A percentile compares a stretch with the other conserved stretches of the same genome.
Evolutionary conservation across 108 stramenopile genomes (phyloP).

Genomic region (Conticribra guillardii): DNA sequence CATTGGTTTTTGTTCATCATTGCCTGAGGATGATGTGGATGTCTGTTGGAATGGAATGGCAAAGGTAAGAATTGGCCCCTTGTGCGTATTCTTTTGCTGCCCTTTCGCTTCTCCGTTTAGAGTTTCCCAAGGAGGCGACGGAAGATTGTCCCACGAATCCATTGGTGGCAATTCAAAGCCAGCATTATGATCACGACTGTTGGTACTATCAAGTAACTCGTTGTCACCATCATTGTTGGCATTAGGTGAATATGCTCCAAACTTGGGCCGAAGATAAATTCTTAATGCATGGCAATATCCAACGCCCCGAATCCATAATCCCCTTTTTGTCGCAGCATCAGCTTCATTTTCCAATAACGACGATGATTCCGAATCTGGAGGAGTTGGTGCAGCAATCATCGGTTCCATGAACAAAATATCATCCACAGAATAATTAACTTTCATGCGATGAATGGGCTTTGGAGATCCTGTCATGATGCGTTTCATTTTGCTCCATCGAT

Average conservation of each 20-base stretch:
- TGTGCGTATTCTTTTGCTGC: slow-evolving; percentile 2
- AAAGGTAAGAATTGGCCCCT: slow-evolving; percentile 50
- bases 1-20: slow-evolving; percentile 6
- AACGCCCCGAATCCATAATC: slow-evolving; percentile 66
- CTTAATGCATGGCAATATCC: slow-evolving; percentile 76
- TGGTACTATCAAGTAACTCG: neutral
- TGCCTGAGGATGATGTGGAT: neutral
- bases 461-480: slow-evolving; percentile 19
- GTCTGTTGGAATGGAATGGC: slow-evolving; percentile 45
- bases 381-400: slow-evolving; percentile 4
- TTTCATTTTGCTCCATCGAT: slow-evolving; percentile 24
- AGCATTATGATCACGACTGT: slow-evolving; percentile 5
- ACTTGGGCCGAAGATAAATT: slow-evolving; percentile 62
- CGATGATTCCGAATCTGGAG: slow-evolving; percentile 34
- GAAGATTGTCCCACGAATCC: slow-evolving; percentile 32
- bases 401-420: slow-evolving; percentile 47
- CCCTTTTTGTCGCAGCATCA: slow-evolving; percentile 1
- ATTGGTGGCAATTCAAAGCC: slow-evolving; percentile 32
- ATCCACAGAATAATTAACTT: slow-evolving; percentile 43
- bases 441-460: slow-evolving; percentile 51
- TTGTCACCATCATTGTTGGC: neutral
- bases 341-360: slow-evolving; percentile 20
- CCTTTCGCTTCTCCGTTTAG: neutral
- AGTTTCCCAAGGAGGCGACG: slow-evolving; percentile 33
- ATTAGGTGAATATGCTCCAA: slow-evolving; percentile 17